Conservation (phyloP, 495 filamentous ascomycete species). For the Podospora pseudocomata region DNA sequence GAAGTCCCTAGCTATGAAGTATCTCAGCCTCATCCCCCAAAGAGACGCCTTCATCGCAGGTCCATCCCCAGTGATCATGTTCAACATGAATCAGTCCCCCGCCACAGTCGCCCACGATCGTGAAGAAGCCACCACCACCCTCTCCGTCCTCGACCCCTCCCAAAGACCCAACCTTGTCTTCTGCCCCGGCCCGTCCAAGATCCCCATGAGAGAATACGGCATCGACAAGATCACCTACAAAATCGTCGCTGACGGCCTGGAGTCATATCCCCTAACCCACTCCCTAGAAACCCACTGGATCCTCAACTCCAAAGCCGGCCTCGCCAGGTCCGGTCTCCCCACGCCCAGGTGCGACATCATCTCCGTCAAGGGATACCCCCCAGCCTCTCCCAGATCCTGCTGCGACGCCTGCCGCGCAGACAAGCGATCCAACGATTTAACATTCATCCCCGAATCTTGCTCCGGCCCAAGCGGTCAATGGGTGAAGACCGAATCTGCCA, state of each 20-base stretch:
- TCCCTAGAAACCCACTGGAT: constrained; percentile 31
- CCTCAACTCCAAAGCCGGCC: constrained; percentile 31
- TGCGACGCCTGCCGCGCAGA: constrained; percentile 20
- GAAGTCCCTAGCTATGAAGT: constrained; percentile 25
- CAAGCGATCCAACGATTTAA: background rate
- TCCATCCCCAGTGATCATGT: constrained; percentile 25
- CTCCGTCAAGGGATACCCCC: constrained; percentile 8
- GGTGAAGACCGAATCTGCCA: constrained; percentile 21
- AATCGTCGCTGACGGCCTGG: constrained; percentile 26
- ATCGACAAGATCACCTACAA: constrained; percentile 31
- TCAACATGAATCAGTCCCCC: constrained; percentile 17
- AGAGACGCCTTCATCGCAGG: constrained; percentile 35
- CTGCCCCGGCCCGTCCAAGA: constrained; percentile 25
- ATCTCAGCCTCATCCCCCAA: constrained; percentile 32
- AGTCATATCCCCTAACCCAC: constrained; percentile 23
- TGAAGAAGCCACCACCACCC: constrained; percentile 29
- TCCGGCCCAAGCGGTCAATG: constrained; percentile 24
- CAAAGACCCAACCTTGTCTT: constrained; percentile 32
- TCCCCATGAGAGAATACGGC: constrained; percentile 21
- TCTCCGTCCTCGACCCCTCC: constrained; percentile 23
- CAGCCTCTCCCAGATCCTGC: constrained; percentile 6
- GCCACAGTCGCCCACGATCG: constrained; percentile 22
- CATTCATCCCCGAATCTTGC: constrained; percentile 22
- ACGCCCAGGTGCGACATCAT: constrained; percentile 25
- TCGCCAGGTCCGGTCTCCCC: constrained; percentile 26